Conservation (phyloP, 2,329 filamentous ascomycete species). For the Blastomyces silverae region DNA sequence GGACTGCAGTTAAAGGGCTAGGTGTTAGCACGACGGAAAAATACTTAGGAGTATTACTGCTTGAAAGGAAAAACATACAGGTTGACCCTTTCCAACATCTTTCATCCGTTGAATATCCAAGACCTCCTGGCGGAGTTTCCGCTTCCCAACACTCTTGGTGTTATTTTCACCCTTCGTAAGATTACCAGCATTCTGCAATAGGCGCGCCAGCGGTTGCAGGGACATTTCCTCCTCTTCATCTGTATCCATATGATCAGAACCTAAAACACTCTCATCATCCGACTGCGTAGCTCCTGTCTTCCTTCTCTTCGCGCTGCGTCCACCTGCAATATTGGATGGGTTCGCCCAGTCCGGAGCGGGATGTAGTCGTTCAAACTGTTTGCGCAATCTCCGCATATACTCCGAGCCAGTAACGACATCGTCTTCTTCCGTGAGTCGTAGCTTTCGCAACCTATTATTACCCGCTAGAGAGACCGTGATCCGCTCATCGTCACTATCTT, state of each 20-base stretch:
- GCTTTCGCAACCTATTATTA: slow-evolving; percentile 69
- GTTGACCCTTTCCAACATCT: slow-evolving; percentile 73
- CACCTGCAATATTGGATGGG: slow-evolving; percentile 38
- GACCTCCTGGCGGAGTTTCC: slow-evolving; percentile 75
- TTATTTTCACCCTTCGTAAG: slow-evolving; percentile 50
- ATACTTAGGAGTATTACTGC: not conserved
- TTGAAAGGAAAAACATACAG: slow-evolving; percentile 41
- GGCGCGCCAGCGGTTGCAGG: slow-evolving; percentile 67
- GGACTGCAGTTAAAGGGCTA: slow-evolving; percentile 40
- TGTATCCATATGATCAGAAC: slow-evolving; percentile 51
- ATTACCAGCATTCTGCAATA: slow-evolving; percentile 67
- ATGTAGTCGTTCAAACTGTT: slow-evolving; percentile 62
- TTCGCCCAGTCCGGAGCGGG: slow-evolving; percentile 57
- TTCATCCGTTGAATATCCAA: slow-evolving; percentile 85
- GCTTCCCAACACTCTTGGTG: slow-evolving; percentile 50
- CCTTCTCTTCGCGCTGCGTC: slow-evolving; percentile 45
- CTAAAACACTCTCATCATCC: slow-evolving; percentile 33
- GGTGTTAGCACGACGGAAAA: slow-evolving; percentile 6
- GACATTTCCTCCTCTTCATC: slow-evolving; percentile 57
- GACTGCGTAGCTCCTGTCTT: slow-evolving; percentile 30
- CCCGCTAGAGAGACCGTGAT: slow-evolving; percentile 74
- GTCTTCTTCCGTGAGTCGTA: slow-evolving; percentile 72
- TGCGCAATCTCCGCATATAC: slow-evolving; percentile 71
- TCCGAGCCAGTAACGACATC: slow-evolving; percentile 81
- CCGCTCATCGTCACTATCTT: slow-evolving; percentile 92